Evolutionary conservation across 345 rosid species (phyloP), one percentile per base, ranked within the genome.

Genomic region (Pelargonium nanum): DNA sequence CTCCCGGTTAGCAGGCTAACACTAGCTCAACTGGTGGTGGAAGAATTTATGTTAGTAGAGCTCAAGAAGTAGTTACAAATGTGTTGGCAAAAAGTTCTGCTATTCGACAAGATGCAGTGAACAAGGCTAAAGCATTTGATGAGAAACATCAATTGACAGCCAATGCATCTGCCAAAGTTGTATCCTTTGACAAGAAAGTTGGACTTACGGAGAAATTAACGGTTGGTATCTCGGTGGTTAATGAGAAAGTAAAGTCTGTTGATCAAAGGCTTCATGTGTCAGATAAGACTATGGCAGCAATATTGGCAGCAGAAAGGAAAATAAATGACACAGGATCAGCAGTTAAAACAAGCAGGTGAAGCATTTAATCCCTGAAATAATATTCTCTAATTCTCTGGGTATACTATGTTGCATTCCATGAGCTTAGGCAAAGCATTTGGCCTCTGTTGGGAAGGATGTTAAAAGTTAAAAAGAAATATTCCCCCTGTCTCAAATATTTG

Each of bases 271-370:
- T 93, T 78, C 91, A 85, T 13, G 96, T 93, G 6, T 87, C 99
- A 0, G 94, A 93, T 77, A 89, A 85, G 80, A 93, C 97, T 19
- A 89, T 93, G 99, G 96, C 97, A 30, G 97, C 99, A 24, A 68
- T 89, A 70, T 89, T 87, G 77, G 97, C 99, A 34, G 96, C 99
- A 0, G 97, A 93, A 68, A 87, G 84, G 74, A 93, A 87, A 74
- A 76, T 93, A 76, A 93, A 85, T 58, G 77, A 89, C 73, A 93
- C 97, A 0, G 96, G 99, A 56, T 79, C 99, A 62, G 97, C 97
- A 26, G 97, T 93, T 70, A 93, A 89, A 77, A 87, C 99, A 55
- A 93, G 97, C 94, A 87, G 97, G 97, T 86, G 52, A 56, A 12
- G 19, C 28, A 12, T 55, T 40, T 65, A 19, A 48, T 23, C 52